phyloP scores from a whole-genome alignment of 495 filamentous ascomycete species.

The Achaetomiella virescens region DNA sequence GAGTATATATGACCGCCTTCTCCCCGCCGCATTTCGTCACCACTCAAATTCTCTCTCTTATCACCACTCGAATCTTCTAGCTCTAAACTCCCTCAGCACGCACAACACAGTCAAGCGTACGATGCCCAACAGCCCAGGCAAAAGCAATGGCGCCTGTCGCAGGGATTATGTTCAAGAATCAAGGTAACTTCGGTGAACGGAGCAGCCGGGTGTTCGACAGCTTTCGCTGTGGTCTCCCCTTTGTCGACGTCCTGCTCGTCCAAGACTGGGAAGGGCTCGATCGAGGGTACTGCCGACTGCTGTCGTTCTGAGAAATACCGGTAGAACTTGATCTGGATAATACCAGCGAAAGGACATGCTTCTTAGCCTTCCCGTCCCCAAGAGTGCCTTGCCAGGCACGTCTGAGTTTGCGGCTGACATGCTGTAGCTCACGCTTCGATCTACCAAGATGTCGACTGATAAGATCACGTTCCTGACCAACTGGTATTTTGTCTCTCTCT shows the following conservation, averaged over 20 bases:
- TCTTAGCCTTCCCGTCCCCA: slow-evolving; percentile 44
- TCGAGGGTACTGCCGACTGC: neutral
- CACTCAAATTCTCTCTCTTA: too few species aligned
- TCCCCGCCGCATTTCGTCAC: too few species aligned
- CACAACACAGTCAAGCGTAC: neutral
- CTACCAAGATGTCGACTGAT: slow-evolving; percentile 59
- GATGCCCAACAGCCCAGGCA: neutral
- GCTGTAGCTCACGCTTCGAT: slow-evolving; percentile 26
- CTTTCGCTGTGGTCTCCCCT: neutral
- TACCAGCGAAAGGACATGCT: slow-evolving; percentile 79
- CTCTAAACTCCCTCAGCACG: neutral
- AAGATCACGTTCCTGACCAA: slow-evolving; percentile 72
- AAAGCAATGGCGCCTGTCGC: slow-evolving; percentile 12
- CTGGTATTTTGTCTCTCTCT: slow-evolving; percentile 46
- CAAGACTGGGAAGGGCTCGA: neutral
- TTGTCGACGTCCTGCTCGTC: neutral
- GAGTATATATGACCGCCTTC: too few species aligned
- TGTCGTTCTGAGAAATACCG: slow-evolving; percentile 38
- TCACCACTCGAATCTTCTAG: too few species aligned
- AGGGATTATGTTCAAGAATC: slow-evolving; percentile 4
- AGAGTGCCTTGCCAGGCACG: slow-evolving; percentile 11
- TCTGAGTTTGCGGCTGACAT: slow-evolving; percentile 27
- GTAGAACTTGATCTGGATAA: slow-evolving; percentile 76
- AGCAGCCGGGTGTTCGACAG: slow-evolving; percentile 13
- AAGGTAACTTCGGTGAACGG: slow-evolving; percentile 9